A percentile compares a stretch with the other conserved stretches of the same genome.
These are phyloP conservation scores for Rehmannia glutinosa DNA, from an alignment of 257 asterid species.

Conservation along the genomic window DNA sequence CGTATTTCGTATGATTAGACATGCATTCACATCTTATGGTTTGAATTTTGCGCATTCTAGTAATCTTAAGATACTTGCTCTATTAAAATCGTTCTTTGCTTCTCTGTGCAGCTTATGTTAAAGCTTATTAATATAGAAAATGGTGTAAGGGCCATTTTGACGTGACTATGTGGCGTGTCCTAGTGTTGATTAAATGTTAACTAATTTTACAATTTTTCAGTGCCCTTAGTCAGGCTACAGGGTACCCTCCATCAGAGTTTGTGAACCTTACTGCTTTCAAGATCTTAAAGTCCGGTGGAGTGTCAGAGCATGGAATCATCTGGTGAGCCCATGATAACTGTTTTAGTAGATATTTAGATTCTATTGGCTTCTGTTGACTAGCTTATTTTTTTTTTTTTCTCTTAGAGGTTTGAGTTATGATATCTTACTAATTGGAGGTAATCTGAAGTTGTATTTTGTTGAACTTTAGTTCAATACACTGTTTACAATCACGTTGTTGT, in stretches of 20 bases:
- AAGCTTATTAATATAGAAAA: too few species aligned
- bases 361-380: neutral
- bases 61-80: neutral
- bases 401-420: conserved; percentile 3
- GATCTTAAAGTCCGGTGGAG: conserved; percentile 16
- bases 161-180: neutral
- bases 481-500: neutral
- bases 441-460: neutral
- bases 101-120: conserved; percentile 2
- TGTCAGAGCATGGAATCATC: conserved; percentile 39
- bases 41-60: neutral
- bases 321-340: conserved; percentile 30
- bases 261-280: conserved; percentile 15
- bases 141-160: conserved; percentile 8
- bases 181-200: conserved; percentile 3
- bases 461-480: neutral
- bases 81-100: neutral
- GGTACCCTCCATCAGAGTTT: conserved; percentile 13
- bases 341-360: conserved; percentile 4
- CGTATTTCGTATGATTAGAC: neutral
- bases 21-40: neutral
- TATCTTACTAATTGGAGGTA: neutral
- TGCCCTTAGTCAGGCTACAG: neutral
- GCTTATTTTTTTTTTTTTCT: neutral
- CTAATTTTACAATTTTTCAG: neutral